Percentiles rank a stretch among this genome's conserved stretches.
Evolutionary conservation across 2,329 filamentous ascomycete species (phyloP).

Genomic region (Alternaria gaisen): DNA sequence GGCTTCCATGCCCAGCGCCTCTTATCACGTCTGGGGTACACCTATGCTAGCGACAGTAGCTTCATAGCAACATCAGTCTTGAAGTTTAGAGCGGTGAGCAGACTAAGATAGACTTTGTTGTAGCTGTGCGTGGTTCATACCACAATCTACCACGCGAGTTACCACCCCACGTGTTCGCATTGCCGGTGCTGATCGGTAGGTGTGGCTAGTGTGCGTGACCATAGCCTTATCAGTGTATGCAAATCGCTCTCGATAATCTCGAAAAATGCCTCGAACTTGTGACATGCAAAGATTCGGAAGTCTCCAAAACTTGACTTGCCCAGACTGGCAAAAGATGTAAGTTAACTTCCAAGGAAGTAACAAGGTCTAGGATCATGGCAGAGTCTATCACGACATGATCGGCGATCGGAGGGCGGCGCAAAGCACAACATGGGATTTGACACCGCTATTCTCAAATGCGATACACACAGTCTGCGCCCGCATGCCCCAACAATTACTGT

Average conservation of each 20-base stretch:
- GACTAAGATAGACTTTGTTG: background rate
- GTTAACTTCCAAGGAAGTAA: background rate
- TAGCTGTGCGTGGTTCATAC: background rate
- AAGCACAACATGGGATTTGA: conserved; percentile 16
- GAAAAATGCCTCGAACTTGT: conserved; percentile 4
- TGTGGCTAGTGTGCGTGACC: conserved; percentile 18
- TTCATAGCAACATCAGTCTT: background rate
- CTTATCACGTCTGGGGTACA: conserved; percentile 9
- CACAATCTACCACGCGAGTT: background rate
- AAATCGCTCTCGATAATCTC: background rate
- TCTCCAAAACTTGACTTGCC: background rate
- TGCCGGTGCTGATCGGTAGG: conserved; percentile 15
- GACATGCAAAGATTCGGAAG: background rate
- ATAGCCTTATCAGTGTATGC: conserved; percentile 15
- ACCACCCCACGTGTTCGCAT: conserved; percentile 25
- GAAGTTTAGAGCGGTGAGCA: conserved; percentile 9
- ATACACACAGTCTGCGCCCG: background rate
- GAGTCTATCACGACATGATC: conserved; percentile 4
- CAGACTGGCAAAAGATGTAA: background rate
- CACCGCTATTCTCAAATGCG: conserved; percentile 18
- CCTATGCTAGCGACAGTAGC: background rate
- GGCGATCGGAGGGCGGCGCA: conserved; percentile 13
- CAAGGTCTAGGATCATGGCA: background rate
- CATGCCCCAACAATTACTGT: background rate
- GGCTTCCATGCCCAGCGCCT: conserved; percentile 13